phyloP scores from a whole-genome alignment of 257 asterid species.

The Eustoma russellianum region DNA sequence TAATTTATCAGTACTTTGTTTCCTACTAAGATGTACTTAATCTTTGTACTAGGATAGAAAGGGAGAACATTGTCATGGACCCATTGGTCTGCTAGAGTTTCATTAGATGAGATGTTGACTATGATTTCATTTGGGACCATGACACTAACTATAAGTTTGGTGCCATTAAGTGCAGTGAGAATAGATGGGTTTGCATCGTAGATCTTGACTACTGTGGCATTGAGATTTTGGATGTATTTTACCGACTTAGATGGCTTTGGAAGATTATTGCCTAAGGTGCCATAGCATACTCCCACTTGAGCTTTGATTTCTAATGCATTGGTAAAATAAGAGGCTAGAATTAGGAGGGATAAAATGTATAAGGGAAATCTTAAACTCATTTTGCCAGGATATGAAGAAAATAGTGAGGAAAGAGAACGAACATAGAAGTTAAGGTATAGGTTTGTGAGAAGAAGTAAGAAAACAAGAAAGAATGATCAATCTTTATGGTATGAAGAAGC shows the following conservation, averaged over 20 bases:
- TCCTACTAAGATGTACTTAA: conserved; percentile 50
- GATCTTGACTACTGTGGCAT: conserved; percentile 39
- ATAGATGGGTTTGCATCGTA: conserved; percentile 49
- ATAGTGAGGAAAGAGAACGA: not conserved
- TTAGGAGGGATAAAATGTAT: conserved; percentile 1
- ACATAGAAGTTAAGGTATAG: not conserved
- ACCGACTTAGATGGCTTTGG: conserved; percentile 10
- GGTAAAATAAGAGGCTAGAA: not conserved
- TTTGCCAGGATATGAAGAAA: not conserved
- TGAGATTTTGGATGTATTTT: conserved; percentile 11
- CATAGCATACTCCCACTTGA: conserved; percentile 15
- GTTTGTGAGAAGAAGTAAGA: not conserved
- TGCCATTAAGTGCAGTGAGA: conserved; percentile 49
- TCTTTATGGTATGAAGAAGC: too few species aligned
- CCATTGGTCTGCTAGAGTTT: conserved; percentile 48
- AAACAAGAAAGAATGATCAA: not conserved
- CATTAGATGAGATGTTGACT: conserved; percentile 35
- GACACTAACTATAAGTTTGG: conserved; percentile 37
- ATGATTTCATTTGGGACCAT: conserved; percentile 56
- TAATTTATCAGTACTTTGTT: conserved; percentile 46
- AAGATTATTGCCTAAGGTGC: conserved; percentile 12
- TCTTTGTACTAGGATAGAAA: conserved; percentile 38
- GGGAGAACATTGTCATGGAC: conserved; percentile 38
- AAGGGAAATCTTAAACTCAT: not conserved
- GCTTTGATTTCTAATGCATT: not conserved